Evolutionary conservation across 257 asterid genomes (phyloP), one percentile per base, ranked within the genome.

Genomic region (Penstemon barbatus): DNA sequence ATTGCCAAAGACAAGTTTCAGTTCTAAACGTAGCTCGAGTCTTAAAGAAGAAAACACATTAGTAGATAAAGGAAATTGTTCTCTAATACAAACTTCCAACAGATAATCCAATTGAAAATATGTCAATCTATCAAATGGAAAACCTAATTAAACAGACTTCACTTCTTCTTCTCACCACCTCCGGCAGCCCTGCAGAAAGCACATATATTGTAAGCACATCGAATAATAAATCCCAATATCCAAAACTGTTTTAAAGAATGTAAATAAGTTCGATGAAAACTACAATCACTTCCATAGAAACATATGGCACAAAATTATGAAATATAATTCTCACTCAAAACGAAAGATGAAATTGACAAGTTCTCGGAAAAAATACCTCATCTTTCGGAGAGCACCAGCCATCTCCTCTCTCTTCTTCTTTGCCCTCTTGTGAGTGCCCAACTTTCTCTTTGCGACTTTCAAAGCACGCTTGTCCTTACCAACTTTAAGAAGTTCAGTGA

Each of bases 151-250:
- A 48, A 61, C 33, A 43, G 63, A 5, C 70, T 74, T 91, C 84
- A 91, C 90, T 92, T 89, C 87, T 92, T 89, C 95, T 89, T 89
- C 53, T 90, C 96, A 67, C 83, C 97, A 68, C 97, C 98, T 54
- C 96, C 98, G 33, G 91, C 90, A 58, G 97, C 95, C 96, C 97
- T 92, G 86, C 82, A 78, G 4, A 40, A 60, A 25, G 41, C 33
- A 19, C 12, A 49, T 43, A 69, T 4, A 15, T 3, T 15, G 10
- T 63, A 45, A 49, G 67, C 43, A 1, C 5, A 19, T 60, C 59
- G 33, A 45, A 46, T 10, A 13, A 36, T 2, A 50, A 40, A 63
- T 7, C 61, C 46, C 36, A 5, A 48, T 12, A n/a, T 44, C 19
- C 1, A 25, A 25, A 25, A 25, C 2, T 25, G 33, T 0, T 1